A percentile compares a stretch with the other conserved stretches of the same genome.
Evolutionary conservation across 331 rosid species (phyloP).

Genomic region (Rosa hybrid): DNA sequence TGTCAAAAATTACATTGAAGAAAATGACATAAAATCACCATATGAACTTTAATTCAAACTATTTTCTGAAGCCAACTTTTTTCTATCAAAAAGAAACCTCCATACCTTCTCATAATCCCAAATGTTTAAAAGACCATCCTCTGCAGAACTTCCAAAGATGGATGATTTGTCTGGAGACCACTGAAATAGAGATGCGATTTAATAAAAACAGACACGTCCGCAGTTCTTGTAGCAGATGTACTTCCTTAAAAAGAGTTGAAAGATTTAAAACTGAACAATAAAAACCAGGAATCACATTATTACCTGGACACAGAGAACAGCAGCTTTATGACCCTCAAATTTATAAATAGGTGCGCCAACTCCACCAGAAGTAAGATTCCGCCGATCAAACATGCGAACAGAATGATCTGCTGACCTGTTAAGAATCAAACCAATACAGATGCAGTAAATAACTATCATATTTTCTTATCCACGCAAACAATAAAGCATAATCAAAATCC

Average conservation of each 20-base stretch:
- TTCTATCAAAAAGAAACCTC: not conserved
- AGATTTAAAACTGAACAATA: not conserved
- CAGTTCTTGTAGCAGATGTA: conserved; percentile 15
- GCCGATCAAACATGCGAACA: conserved; percentile 94
- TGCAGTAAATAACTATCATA: conserved; percentile 5
- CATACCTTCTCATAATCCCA: conserved; percentile 96
- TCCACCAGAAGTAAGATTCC: conserved; percentile 82
- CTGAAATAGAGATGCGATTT: conserved; percentile 47
- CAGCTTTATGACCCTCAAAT: conserved; percentile 96
- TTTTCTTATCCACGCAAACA: conserved; percentile 1
- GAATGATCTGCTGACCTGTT: conserved; percentile 97
- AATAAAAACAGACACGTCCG: conserved; percentile 10
- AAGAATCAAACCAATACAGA: conserved; percentile 25
- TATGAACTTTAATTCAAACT: not conserved
- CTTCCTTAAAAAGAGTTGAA: conserved; percentile 4
- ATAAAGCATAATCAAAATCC: conserved; percentile 8
- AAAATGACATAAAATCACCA: not conserved
- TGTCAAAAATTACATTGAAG: not conserved
- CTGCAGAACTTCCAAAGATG: conserved; percentile 98
- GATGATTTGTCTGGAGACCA: conserved; percentile 99
- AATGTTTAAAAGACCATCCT: conserved; percentile 91
- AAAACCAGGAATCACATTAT: conserved; percentile 11
- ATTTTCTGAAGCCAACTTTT: not conserved
- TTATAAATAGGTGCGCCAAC: conserved; percentile 88
- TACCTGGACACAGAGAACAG: conserved; percentile 99